phyloP scores from a whole-genome alignment of 2,329 filamentous ascomycete genomes.

The Fonsecaea monophora region DNA sequence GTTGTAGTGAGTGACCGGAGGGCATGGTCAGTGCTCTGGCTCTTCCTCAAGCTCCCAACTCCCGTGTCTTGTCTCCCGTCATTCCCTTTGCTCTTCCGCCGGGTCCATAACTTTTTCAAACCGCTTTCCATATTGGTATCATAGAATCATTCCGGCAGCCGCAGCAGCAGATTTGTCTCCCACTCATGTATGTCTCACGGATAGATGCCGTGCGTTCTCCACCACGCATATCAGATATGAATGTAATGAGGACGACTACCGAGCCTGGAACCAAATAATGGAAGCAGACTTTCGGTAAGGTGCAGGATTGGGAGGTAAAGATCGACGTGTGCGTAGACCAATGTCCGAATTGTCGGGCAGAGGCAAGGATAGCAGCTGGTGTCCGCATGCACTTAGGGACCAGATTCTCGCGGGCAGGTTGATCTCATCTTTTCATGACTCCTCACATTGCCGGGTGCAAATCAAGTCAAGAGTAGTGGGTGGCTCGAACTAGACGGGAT shows the following conservation, averaged over 20 bases:
- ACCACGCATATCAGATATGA: slow-evolving; percentile 14
- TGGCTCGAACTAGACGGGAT: not conserved
- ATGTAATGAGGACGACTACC: not conserved
- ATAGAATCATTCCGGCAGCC: slow-evolving; percentile 11
- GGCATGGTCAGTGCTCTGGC: slow-evolving; percentile 25
- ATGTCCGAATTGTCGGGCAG: not conserved
- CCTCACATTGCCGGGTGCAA: not conserved
- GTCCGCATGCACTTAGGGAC: not conserved
- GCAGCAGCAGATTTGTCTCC: slow-evolving; percentile 2
- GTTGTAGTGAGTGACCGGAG: slow-evolving; percentile 13
- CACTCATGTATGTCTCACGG: slow-evolving; percentile 19
- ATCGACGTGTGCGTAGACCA: not conserved
- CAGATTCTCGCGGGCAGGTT: not conserved
- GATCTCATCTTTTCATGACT: not conserved
- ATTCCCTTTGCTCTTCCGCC: slow-evolving; percentile 35
- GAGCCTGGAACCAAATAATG: slow-evolving; percentile 5
- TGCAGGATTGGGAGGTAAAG: not conserved
- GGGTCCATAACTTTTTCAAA: slow-evolving; percentile 36
- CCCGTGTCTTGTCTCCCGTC: slow-evolving; percentile 22
- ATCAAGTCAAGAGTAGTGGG: not conserved
- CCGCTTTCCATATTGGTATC: slow-evolving; percentile 33
- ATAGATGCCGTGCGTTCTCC: not conserved
- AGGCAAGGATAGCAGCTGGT: not conserved
- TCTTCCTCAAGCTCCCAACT: slow-evolving; percentile 27
- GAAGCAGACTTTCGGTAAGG: not conserved